Base-by-base conservation (phyloP, 225 moss, liverwort and hornwort genomes). In the Neckera pumila region DNA sequence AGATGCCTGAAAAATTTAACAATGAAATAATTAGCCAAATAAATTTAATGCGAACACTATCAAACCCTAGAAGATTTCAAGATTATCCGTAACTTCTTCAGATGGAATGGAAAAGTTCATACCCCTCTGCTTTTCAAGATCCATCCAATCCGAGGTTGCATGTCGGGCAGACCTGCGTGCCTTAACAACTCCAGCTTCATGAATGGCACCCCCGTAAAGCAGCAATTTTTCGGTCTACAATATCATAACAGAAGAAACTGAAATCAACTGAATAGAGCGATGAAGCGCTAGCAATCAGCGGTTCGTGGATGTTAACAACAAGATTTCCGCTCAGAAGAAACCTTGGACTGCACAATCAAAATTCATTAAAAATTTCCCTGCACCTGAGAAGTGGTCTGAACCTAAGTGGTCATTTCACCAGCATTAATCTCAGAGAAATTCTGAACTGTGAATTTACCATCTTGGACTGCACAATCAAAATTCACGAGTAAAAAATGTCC, bases 111-210 rank as follows among this genome's bases (percentile, higher is more conserved):
- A 87, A n/a, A 38, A 86, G 27, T 45, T 76, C 91, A 77, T 90
- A 98, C 98, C 98, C 81, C 98, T 96, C 90, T 98, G 98, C 85
- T 98, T 97, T 82, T 98, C 98, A 86, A 98, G 91, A 89, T 98
- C 98, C 98, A 98, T 98, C 98, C 98, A 98, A 84, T 98, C 97
- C 76, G 98, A 98, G 58, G 98, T 98, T 34, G 98, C 98, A 83
- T 98, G 95, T 21, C 98, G 96, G 71, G 98, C 96, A 88, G 92
- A 93, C 84, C 96, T 93, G 40, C 98, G 94, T 62, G 98, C 98
- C 90, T 98, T 98, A 14, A 98, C 98, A 84, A 90, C 96, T 89
- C 98, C 98, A 79, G 98, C 98, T 90, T 98, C 98, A 85, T 98
- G 98, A 85, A 98, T 98, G 65, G 98, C 98, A 93, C 98, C 98